Base-by-base conservation (phyloP, 768 basidiomycete genomes). In the Strobilomyces dryophilus region DNA sequence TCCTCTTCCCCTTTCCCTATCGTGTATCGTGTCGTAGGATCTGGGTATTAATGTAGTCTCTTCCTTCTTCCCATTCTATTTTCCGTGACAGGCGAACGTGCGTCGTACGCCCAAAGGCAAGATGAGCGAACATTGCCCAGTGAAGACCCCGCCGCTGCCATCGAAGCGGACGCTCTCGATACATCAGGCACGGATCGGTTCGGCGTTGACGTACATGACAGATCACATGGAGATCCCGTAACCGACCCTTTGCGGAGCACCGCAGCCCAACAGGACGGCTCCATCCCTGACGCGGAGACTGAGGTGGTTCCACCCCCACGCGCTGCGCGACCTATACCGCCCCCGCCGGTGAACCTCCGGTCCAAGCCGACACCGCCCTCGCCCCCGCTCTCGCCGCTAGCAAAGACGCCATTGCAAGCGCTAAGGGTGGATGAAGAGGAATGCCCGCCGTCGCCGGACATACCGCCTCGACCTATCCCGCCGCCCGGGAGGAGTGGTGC, bases 261-360 rank as follows among this genome's bases (percentile, higher is more conserved):
- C 44, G 37, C 27, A 35, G 17, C 14, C 32, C 47, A 46, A 42
- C 51, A 24, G 55, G 59, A 47, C 56, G 21, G 1, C 21, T n/a
- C n/a, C n/a, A n/a, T n/a, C n/a, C n/a, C n/a, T n/a, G 39, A 50
- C 5, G 68, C 6, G 2, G 45, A 49, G 31, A 61, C 56, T 59
- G 69, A 48, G 37, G 64, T 67, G 44, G 61, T 68, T 58, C 62
- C 64, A 4, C 66, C 69, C 4, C 62, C 72, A 8, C 71, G 65
- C 44, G 60, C 70, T 26, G 66, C 59, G 14, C 67, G 66, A 47
- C 62, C 64, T 0, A 57, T 67, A 47, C 74, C 70, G 0, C 46
- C 47, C 11, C 69, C 73, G 18, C 73, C 73, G 0, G 65, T 64
- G 21, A 65, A 61, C 46, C 29, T 65, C 26, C 36, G 45, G n/a